Evolutionary conservation across 306 rosid species (phyloP).

Genomic region (Quercus alba): DNA sequence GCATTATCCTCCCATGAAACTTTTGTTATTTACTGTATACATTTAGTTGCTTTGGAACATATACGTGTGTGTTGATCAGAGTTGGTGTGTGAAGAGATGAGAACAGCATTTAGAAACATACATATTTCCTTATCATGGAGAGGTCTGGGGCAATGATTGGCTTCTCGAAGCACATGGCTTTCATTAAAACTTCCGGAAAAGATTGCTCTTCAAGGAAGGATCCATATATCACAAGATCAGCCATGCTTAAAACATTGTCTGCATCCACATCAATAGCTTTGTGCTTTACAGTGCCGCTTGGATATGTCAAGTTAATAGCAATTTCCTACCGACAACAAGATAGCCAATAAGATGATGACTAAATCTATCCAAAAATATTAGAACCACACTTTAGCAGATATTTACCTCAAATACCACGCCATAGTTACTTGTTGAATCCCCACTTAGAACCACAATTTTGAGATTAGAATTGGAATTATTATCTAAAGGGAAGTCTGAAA

Average conservation of each 20-base stretch:
- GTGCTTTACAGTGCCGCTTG: slow-evolving; percentile 66
- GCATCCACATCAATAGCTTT: slow-evolving; percentile 56
- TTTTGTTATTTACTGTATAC: neutral
- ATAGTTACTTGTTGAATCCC: slow-evolving; percentile 69
- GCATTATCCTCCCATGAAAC: neutral
- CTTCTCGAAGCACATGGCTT: slow-evolving; percentile 91
- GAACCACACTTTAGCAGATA: slow-evolving; percentile 8
- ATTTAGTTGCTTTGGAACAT: neutral
- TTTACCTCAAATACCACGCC: slow-evolving; percentile 69
- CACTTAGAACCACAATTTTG: slow-evolving; percentile 65
- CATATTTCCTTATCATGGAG: slow-evolving; percentile 75
- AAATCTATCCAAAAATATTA: slow-evolving; percentile 19
- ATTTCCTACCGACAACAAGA: slow-evolving; percentile 55
- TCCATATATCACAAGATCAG: slow-evolving; percentile 83
- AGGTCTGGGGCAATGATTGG: slow-evolving; percentile 88
- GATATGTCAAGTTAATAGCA: slow-evolving; percentile 74
- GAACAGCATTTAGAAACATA: slow-evolving; percentile 33
- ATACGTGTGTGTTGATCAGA: neutral
- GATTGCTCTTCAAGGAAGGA: slow-evolving; percentile 80
- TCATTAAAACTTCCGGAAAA: slow-evolving; percentile 75
- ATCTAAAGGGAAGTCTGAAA: slow-evolving; percentile 43
- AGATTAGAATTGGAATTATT: slow-evolving; percentile 46
- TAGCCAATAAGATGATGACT: slow-evolving; percentile 27
- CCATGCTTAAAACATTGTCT: slow-evolving; percentile 49
- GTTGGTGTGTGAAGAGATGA: slow-evolving; percentile 6